Base-by-base conservation (phyloP, 1,284 basidiomycete genomes). In the Cutaneotrichosporon spelunceum region DNA sequence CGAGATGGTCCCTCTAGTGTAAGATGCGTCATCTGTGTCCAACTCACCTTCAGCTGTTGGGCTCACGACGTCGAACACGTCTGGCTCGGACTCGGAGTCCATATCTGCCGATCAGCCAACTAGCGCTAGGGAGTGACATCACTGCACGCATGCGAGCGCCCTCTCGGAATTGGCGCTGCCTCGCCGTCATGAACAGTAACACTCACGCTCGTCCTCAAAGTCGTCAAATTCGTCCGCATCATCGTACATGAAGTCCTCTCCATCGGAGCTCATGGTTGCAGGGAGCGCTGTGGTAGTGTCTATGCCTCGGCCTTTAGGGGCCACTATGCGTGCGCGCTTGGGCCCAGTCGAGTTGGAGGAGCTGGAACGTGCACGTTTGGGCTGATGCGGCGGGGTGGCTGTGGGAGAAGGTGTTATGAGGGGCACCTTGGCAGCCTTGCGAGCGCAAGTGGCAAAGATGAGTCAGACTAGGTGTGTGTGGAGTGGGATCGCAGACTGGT, bases 221-320 rank as follows among this genome's bases (percentile, higher is more conserved):
- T 71, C 71, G 57, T 72, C 74, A 59, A 74, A 74, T 2, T 62
- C 73, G 53, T 72, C 77, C 50, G 76, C 75, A 55, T 71, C 74
- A 48, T 74, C 74, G 62, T 71, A 72, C 14, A 73, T 70, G 44
- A 71, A 70, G 50, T 69, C 73, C 49, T 76, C 77, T 27, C 70
- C 78, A 62, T 77, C 78, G 16, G 76, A 78, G 54, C 77, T 78
- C 77, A 79, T 79, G 53, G 45, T 68, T 54, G 34, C 24, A 57
- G 56, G 44, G 62, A 7, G 30, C 11, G 47, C 33, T 49, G 54
- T 23, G 24, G 14, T 52, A 34, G 53, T 23, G 49, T 48, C 52
- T 16, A 14, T 19, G 21, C n/a, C n/a, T n/a, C 1, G 30, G 23
- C 7, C 33, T 23, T 19, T 34, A 26, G 11, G 29, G 34, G 8